phyloP scores from a whole-genome alignment of 345 rosid species.

The Excoecaria agallocha region DNA sequence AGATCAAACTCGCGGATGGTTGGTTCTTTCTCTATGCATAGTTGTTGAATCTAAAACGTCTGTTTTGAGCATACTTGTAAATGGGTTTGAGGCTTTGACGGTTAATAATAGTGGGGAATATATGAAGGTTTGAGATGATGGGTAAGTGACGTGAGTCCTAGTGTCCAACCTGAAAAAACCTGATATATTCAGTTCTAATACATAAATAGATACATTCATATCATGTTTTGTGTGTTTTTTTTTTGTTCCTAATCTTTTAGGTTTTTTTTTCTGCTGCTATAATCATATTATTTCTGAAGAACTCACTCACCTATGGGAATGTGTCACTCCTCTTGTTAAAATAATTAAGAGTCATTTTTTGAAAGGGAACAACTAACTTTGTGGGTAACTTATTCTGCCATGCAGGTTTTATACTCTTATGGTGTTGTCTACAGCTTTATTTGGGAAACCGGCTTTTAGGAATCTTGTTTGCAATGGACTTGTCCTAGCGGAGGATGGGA shows the following conservation, averaged over 20 bases:
- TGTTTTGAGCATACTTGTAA: neutral
- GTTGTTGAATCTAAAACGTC: neutral
- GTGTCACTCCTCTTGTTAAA: neutral
- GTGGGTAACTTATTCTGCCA: conserved; percentile 5
- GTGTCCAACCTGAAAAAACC: neutral
- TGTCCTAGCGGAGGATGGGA: conserved; percentile 97
- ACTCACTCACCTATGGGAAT: neutral
- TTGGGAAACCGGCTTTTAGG: conserved; percentile 90
- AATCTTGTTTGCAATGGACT: conserved; percentile 97
- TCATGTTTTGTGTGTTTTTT: neutral
- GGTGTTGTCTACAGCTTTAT: conserved; percentile 97
- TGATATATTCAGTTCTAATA: neutral
- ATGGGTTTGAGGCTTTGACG: neutral
- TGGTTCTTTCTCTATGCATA: conserved; percentile 26
- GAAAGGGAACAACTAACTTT: neutral
- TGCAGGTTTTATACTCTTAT: conserved; percentile 96
- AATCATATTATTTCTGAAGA: neutral
- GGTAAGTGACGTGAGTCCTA: neutral
- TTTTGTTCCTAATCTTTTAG: neutral
- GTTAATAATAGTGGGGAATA: neutral
- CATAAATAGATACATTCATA: neutral
- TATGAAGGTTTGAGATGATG: neutral
- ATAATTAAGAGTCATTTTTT: neutral
- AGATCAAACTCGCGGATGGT: conserved; percentile 99
- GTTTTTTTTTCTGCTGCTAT: neutral